phyloP scores from a whole-genome alignment of 148 eudicot species.

The Rhododendron simsii region DNA sequence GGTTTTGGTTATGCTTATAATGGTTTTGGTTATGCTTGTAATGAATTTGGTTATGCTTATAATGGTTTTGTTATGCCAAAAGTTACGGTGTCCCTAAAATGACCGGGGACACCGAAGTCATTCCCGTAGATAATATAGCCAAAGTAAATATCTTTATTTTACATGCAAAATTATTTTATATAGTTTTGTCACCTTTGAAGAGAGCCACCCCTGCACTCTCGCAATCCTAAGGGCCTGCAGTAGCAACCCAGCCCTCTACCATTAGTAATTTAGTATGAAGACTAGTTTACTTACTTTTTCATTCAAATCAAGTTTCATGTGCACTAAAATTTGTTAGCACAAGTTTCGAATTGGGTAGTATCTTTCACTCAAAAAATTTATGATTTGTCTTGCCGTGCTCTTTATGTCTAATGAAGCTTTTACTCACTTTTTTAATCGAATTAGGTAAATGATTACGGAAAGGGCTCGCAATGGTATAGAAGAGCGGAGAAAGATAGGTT shows the following conservation, averaged over 20 bases:
- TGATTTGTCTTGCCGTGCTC: neutral
- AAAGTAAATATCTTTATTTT: neutral
- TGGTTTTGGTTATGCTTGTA: too few relatives aligned
- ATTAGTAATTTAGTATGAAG: neutral
- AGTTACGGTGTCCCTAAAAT: too few relatives aligned
- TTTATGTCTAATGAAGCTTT: neutral
- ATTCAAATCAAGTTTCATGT: neutral
- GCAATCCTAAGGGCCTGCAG: neutral
- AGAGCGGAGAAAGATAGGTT: neutral
- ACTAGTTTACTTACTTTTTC: neutral
- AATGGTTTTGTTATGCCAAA: too few relatives aligned
- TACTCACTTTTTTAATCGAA: neutral
- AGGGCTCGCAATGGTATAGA: neutral
- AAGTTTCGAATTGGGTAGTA: neutral
- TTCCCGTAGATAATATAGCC: neutral
- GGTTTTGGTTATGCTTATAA: too few relatives aligned
- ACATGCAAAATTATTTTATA: neutral
- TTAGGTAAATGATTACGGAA: neutral
- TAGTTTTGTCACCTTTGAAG: neutral
- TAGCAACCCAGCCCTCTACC: neutral
- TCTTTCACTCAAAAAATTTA: neutral
- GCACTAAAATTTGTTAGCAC: neutral
- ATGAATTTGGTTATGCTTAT: too few relatives aligned
- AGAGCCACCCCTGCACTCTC: neutral
- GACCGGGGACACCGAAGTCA: too few relatives aligned